phyloP scores from a whole-genome alignment of 2,329 filamentous ascomycete species.

The Talaromyces pinophilus region DNA sequence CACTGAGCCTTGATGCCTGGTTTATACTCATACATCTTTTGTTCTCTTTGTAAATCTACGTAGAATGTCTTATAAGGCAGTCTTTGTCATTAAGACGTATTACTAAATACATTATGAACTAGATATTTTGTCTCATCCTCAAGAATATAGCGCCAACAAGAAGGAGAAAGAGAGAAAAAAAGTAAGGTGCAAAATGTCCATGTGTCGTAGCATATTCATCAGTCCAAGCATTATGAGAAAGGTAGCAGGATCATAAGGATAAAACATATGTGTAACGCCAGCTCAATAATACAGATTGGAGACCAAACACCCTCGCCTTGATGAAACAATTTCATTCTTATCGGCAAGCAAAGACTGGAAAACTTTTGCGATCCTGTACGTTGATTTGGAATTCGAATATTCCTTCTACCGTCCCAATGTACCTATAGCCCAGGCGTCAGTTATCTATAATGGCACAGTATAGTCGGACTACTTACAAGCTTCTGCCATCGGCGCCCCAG shows the following conservation, averaged over 20 bases:
- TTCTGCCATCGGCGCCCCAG: conserved; percentile 50
- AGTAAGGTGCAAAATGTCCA: neutral
- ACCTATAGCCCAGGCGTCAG: conserved; percentile 35
- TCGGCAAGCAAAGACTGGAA: conserved; percentile 47
- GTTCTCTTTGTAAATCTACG: neutral
- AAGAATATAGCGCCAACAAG: neutral
- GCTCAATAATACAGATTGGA: conserved; percentile 3
- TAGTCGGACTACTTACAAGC: conserved; percentile 42
- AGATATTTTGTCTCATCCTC: neutral
- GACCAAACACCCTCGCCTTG: neutral
- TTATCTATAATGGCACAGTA: neutral
- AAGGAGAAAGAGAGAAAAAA: neutral
- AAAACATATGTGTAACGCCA: neutral
- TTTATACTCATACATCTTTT: neutral
- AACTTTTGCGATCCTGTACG: conserved; percentile 50
- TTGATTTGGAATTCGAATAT: conserved; percentile 53
- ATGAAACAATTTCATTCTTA: conserved; percentile 29
- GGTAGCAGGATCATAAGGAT: neutral
- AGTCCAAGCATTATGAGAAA: neutral
- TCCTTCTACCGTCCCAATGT: conserved; percentile 50
- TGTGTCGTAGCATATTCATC: neutral
- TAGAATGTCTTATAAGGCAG: neutral
- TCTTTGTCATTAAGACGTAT: neutral
- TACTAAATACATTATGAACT: conserved; percentile 3
- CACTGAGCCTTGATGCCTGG: neutral